Base-by-base conservation (phyloP, 768 basidiomycete genomes). In the Lactifluus volemus region DNA sequence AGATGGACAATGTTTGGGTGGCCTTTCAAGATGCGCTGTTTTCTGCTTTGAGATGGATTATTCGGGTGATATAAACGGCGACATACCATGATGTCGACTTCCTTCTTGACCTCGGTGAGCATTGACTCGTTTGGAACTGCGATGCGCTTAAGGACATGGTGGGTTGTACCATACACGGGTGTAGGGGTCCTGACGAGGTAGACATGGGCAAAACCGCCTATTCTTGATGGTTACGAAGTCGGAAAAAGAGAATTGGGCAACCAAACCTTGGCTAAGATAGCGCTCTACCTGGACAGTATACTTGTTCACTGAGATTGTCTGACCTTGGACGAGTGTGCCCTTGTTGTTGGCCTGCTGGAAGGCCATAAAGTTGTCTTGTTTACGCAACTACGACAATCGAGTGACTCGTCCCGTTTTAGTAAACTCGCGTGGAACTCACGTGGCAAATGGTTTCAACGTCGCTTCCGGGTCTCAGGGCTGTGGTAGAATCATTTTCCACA, bases 201-300 rank as follows among this genome's bases (percentile, higher is more conserved):
- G 44, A 99, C 96, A 76, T 98, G 91, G 7, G 97, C 95, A 73
- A 97, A 99, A 17, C 97, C 97, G 75, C 97, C 94, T 97, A 69
- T 47, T 30, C 44, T 61, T 38, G 63, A 57, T 60, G 44, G 55
- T 62, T 50, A 65, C 42, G 51, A 38, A 42, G 57, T 44, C 45
- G 42, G 51, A 29, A 48, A 10, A 53, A 44, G 44, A 30, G 53
- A 59, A 30, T 48, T 49, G 65, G 59, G 15, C 42, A 56, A 49
- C 71, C 77, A 64, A 67, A 87, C 94, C 97, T 85, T 99, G 96
- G 47, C 88, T 90, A 53, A 99, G 82, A 78, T 97, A 98, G 70
- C 87, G 84, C 71, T 98, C 95, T 49, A 99, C 91, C 68, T 89
- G 85, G 56, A 99, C 94, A 19, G 79, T 83, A 74, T 88, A 88